These are phyloP conservation scores for Acanthamoeba triangularis DNA, from an alignment of 208 protist genomes.

Conservation along the genomic window DNA sequence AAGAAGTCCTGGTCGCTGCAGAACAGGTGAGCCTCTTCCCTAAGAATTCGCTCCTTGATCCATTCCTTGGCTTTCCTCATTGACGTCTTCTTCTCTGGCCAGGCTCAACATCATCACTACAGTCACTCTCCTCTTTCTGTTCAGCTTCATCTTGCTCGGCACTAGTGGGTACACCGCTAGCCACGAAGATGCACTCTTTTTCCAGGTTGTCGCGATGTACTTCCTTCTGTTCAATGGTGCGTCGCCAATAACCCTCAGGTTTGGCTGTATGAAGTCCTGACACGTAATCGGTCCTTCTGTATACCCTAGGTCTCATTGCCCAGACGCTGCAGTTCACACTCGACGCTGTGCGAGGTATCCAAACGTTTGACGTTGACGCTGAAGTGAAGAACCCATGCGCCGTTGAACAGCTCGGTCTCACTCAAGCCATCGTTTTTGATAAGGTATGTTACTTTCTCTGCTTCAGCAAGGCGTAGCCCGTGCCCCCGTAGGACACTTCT, in stretches of 20 bases:
- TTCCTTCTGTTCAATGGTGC: conserved; percentile 77
- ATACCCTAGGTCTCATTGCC: conserved; percentile 47
- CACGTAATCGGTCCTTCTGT: not conserved
- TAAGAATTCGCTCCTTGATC: not conserved
- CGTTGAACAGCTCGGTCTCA: conserved; percentile 71
- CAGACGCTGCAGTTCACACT: conserved; percentile 76
- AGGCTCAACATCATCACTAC: conserved; percentile 76
- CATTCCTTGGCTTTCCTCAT: not conserved
- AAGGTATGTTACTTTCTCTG: conserved; percentile 6
- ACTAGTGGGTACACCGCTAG: conserved; percentile 32
- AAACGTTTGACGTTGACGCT: conserved; percentile 73
- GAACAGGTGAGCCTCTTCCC: not conserved
- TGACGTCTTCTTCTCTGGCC: not conserved
- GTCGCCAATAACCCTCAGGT: not conserved
- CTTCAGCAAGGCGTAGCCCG: not conserved
- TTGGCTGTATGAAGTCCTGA: not conserved
- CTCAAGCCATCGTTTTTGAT: conserved; percentile 74
- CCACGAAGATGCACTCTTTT: not conserved
- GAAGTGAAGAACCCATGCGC: conserved; percentile 76
- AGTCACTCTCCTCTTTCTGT: conserved; percentile 64
- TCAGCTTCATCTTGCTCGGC: conserved; percentile 71
- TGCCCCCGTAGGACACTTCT: not conserved
- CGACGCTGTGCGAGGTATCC: conserved; percentile 68
- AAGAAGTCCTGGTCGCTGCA: conserved; percentile 78
- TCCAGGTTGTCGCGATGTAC: conserved; percentile 72